Conservation (phyloP, 495 filamentous ascomycete genomes). For the Cryomyces minteri region DNA sequence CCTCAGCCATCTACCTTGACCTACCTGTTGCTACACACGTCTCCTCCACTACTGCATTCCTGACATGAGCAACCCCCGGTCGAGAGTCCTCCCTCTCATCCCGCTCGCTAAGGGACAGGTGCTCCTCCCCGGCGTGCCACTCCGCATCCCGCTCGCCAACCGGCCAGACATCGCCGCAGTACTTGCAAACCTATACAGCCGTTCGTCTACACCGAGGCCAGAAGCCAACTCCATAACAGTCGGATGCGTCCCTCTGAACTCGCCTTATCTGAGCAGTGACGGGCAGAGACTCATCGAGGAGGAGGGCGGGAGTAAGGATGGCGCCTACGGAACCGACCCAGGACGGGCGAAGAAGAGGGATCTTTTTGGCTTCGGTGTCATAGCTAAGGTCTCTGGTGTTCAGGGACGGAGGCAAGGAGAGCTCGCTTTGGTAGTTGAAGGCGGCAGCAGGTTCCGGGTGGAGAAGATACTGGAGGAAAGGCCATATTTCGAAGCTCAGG, state of each 20-base stretch:
- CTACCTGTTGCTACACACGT: too few relatives aligned
- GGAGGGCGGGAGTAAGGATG: conserved; percentile 22
- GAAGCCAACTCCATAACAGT: conserved; percentile 50
- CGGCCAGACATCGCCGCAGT: conserved; percentile 71
- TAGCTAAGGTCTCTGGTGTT: conserved; percentile 68
- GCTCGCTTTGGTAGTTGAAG: conserved; percentile 70
- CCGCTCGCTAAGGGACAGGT: conserved; percentile 55
- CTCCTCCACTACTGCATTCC: too few relatives aligned
- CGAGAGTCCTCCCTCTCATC: conserved; percentile 49
- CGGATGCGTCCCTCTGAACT: conserved; percentile 65
- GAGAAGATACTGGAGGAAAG: conserved; percentile 58
- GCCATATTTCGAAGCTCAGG: conserved; percentile 70
- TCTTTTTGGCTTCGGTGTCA: conserved; percentile 56
- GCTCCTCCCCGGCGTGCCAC: conserved; percentile 61
- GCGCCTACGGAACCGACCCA: conserved; percentile 30
- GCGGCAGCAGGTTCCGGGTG: conserved; percentile 55
- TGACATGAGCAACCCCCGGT: conserved; percentile 20
- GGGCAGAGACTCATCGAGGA: conserved; percentile 52
- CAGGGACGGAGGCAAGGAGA: conserved; percentile 65
- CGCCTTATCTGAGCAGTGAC: conserved; percentile 43
- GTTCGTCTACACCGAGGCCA: conserved; percentile 39
- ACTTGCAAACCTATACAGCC: conserved; percentile 55
- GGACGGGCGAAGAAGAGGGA: conserved; percentile 46
- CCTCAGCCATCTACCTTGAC: too few relatives aligned
- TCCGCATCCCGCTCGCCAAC: conserved; percentile 57